These are phyloP conservation scores for Penicillium pulvis DNA, from an alignment of 495 filamentous ascomycete species.

Conservation along the genomic window DNA sequence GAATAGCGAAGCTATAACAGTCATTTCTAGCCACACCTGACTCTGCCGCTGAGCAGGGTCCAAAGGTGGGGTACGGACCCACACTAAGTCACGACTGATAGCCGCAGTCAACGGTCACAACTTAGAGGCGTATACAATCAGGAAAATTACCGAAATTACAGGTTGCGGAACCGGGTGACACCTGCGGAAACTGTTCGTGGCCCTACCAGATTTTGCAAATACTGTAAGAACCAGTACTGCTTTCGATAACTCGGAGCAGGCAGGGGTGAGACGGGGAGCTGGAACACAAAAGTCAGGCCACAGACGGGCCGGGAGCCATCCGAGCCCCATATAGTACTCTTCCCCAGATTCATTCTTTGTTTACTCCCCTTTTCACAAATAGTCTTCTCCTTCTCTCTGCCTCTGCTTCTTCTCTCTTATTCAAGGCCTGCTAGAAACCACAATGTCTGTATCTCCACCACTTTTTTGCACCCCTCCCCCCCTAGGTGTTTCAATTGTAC, in stretches of 20 bases:
- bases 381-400: conserved; percentile 19
- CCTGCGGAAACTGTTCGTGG: no score
- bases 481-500: conserved; percentile 16
- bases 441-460: conserved; percentile 22
- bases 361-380: conserved; percentile 20
- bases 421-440: conserved; percentile 21
- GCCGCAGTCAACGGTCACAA: no score
- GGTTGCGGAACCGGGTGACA: no score
- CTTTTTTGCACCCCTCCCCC: conserved; percentile 7
- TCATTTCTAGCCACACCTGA: no score
- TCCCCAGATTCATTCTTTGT: conserved; percentile 16
- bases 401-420: conserved; percentile 22
- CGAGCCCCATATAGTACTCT: conserved; percentile 15
- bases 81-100: no score
- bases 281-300: conserved; percentile 19
- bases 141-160: no score
- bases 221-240: conserved; percentile 19
- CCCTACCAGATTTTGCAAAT: conserved; percentile 14
- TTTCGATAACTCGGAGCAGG: conserved; percentile 18
- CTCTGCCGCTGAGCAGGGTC: no score
- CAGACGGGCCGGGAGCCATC: conserved; percentile 12
- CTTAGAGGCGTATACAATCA: no score
- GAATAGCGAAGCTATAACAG: no score
- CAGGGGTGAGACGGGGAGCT: conserved; percentile 14
- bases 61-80: no score